phyloP scores from a whole-genome alignment of 306 rosid genomes.

The Leucaena leucocephala region DNA sequence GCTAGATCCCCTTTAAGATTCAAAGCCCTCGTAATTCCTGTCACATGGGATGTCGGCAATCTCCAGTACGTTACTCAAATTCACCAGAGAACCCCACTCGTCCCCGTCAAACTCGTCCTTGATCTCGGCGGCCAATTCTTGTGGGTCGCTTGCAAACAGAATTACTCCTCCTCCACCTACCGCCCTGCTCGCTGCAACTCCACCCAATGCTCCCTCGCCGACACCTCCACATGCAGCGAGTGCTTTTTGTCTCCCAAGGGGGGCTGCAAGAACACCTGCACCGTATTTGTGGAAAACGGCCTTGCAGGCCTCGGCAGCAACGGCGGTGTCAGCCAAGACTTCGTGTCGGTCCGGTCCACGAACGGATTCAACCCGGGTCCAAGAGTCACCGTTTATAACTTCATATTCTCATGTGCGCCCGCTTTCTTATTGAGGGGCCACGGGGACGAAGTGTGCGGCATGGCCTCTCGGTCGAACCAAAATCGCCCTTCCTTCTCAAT shows the following conservation, averaged over 20 bases:
- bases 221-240: constrained; percentile 45
- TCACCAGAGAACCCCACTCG: constrained; percentile 37
- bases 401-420: constrained; percentile 58
- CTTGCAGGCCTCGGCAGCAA: constrained; percentile 48
- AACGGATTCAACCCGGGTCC: constrained; percentile 49
- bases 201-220: constrained; percentile 60
- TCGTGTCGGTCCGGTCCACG: constrained; percentile 47
- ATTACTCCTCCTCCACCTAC: constrained; percentile 57
- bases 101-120: constrained; percentile 39
- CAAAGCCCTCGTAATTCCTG: constrained; percentile 46
- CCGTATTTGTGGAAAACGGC: constrained; percentile 46
- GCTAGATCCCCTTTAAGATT: constrained; percentile 55
- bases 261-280: constrained; percentile 68
- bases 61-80: constrained; percentile 53
- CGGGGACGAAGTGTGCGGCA: constrained; percentile 49
- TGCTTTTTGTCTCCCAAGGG: constrained; percentile 56
- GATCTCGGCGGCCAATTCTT: constrained; percentile 64
- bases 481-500: constrained; percentile 53
- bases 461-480: constrained; percentile 57
- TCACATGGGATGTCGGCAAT: constrained; percentile 44
- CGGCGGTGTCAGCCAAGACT: constrained; percentile 56
- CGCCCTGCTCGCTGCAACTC: constrained; percentile 57
- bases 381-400: constrained; percentile 40
- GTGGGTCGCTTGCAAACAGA: constrained; percentile 55
- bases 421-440: constrained; percentile 47